Percentiles rank a stretch among this genome's conserved stretches.
Conservation (phyloP, 768 basidiomycete genomes). For the Trametes coccinea region DNA sequence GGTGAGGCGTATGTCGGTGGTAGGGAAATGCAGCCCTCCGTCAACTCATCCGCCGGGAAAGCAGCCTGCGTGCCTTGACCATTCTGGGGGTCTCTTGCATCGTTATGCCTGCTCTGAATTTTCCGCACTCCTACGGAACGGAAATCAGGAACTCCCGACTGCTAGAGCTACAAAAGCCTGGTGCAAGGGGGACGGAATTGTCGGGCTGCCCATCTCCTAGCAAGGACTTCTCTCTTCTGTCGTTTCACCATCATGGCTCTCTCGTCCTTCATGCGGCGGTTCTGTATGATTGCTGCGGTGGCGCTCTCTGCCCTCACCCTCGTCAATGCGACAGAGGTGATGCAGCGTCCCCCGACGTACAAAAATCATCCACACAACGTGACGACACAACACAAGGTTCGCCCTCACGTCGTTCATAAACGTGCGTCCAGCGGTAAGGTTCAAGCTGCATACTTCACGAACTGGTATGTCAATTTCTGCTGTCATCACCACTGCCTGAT, state of each 20-base stretch:
- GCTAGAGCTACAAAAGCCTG: conserved; percentile 11
- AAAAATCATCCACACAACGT: conserved; percentile 44
- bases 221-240: not conserved
- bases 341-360: conserved; percentile 53
- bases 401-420: conserved; percentile 43
- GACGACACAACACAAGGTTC: conserved; percentile 30
- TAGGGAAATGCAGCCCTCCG: conserved; percentile 1
- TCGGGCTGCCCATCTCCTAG: not conserved
- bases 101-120: not conserved
- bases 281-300: conserved; percentile 19
- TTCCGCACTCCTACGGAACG: not conserved
- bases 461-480: conserved; percentile 38
- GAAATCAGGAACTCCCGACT: not conserved
- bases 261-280: conserved; percentile 16
- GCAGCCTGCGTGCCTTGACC: conserved; percentile 1
- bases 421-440: conserved; percentile 30
- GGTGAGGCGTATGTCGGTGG: not conserved
- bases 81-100: not conserved
- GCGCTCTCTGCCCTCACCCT: conserved; percentile 21
- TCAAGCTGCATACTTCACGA: conserved; percentile 53
- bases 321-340: conserved; percentile 45
- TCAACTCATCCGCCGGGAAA: not conserved
- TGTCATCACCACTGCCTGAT: no score
- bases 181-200: not conserved
- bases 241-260: conserved; percentile 16